These are phyloP conservation scores for Gaillardinia entomophila DNA, from an alignment of 805 yeast genomes.

Conservation along the genomic window DNA sequence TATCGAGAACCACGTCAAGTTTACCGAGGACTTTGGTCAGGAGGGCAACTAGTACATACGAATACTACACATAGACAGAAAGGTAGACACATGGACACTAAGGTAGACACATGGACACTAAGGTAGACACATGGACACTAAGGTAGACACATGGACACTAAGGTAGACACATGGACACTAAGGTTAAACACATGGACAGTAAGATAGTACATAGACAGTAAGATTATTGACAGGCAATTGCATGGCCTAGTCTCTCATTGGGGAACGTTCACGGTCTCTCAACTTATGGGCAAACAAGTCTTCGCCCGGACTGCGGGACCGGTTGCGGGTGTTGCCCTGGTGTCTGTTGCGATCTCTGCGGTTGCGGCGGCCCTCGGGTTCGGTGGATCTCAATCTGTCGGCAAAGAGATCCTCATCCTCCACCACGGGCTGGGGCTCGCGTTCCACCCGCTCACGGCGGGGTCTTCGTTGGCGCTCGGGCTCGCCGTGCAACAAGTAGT, in stretches of 20 bases:
- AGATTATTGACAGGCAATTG: too few species aligned
- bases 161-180: too few species aligned
- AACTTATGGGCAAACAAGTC: conserved; percentile 31
- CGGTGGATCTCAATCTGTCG: conserved; percentile 11
- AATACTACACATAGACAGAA: too few species aligned
- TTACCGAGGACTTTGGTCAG: conserved; percentile 93
- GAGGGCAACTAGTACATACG: conserved; percentile 80
- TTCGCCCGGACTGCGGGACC: conserved; percentile 18
- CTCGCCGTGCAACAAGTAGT: conserved; percentile 66
- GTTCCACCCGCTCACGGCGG: conserved; percentile 5
- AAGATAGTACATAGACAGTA: too few species aligned
- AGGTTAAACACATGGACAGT: too few species aligned
- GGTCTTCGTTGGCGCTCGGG: conserved; percentile 40
- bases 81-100: too few species aligned
- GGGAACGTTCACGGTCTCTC: conserved; percentile 14
- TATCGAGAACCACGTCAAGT: conserved; percentile 73
- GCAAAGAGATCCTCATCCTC: conserved; percentile 32
- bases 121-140: too few species aligned
- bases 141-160: too few species aligned
- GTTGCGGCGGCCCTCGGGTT: not conserved
- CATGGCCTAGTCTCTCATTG: not conserved
- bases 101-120: too few species aligned
- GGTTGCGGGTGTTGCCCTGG: conserved; percentile 2
- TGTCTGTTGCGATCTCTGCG: too few species aligned
- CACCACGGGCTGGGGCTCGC: not conserved